phyloP scores from a whole-genome alignment of 306 rosid species.

The Vachellia collinsii region DNA sequence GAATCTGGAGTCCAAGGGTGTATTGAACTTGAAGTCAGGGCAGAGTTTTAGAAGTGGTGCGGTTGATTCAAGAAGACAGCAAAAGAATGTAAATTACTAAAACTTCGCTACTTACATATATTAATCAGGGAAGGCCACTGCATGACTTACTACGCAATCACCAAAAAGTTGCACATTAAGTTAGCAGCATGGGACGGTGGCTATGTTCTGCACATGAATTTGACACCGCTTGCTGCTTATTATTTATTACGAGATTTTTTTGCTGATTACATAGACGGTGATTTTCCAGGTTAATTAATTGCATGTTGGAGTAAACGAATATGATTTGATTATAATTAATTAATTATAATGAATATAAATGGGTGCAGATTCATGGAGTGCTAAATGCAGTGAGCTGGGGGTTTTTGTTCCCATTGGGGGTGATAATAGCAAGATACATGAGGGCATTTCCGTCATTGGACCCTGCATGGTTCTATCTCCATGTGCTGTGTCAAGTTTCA shows the following conservation, averaged over 20 bases:
- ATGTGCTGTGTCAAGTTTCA: background rate
- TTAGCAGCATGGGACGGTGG: no score
- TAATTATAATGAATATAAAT: background rate
- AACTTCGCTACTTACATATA: background rate
- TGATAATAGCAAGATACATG: conserved; percentile 1
- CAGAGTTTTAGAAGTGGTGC: background rate
- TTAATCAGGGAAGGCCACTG: no score
- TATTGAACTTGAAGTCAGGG: background rate
- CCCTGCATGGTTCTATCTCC: background rate
- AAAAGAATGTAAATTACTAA: background rate
- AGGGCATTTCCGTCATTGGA: conserved; percentile 2
- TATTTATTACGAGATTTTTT: no score
- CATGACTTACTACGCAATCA: no score
- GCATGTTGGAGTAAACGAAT: no score
- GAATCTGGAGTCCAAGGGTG: background rate
- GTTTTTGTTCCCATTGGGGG: background rate
- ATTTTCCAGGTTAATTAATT: no score
- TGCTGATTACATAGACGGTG: no score
- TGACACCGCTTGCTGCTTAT: no score
- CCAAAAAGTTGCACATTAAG: no score
- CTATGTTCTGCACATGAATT: no score
- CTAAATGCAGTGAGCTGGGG: conserved; percentile 13
- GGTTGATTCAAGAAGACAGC: background rate
- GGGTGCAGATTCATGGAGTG: conserved; percentile 6
- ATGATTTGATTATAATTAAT: background rate